phyloP scores from a whole-genome alignment of 176 grass and related monocot genomes.

The Rhipidocladum racemiflorum region DNA sequence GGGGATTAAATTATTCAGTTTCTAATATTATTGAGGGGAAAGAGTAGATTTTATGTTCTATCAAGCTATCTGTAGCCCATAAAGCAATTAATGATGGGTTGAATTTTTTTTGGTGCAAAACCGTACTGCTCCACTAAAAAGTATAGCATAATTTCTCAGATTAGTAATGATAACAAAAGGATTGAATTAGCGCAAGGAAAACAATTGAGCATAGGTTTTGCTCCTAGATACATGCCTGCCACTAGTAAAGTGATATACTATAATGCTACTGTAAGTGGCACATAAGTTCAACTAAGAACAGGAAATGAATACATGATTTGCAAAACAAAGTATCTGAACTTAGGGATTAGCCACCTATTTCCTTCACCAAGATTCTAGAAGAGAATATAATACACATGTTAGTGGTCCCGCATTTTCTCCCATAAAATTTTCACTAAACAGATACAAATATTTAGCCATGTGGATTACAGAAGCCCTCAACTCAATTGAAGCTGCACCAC shows the following conservation, averaged over 20 bases:
- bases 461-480: no score
- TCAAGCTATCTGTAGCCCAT: neutral
- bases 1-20: neutral
- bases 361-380: no score
- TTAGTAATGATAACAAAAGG: neutral
- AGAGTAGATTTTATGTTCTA: neutral
- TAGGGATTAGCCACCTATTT: no score
- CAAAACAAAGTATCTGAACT: neutral
- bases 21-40: neutral
- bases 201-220: neutral
- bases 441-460: no score
- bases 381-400: no score
- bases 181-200: neutral
- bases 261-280: neutral
- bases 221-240: neutral
- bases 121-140: neutral
- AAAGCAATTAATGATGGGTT: neutral
- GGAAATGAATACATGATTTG: neutral
- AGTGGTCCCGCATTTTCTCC: no score
- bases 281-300: neutral
- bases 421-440: no score
- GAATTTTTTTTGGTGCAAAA: neutral
- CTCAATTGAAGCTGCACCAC: no score
- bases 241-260: neutral
- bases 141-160: neutral